phyloP scores from a whole-genome alignment of 768 basidiomycete genomes.

The Pholiota microspora region DNA sequence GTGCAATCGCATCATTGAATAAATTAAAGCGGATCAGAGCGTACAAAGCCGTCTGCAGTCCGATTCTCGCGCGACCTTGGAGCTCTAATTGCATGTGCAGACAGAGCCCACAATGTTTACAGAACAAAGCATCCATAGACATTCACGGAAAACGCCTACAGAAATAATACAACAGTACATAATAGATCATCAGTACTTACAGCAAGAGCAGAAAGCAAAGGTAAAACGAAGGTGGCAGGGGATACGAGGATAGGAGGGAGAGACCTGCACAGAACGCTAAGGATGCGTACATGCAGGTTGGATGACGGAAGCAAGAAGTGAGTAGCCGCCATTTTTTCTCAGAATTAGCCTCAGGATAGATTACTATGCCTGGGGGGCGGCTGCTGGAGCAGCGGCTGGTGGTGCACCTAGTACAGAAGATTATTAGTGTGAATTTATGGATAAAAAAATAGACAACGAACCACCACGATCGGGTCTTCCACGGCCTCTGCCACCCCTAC shows the following conservation, averaged over 20 bases:
- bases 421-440: background rate
- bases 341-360: background rate
- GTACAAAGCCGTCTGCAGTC: too few species aligned
- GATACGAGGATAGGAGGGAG: background rate
- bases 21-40: too few species aligned
- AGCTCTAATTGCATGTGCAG: too few species aligned
- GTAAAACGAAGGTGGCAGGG: slow-evolving; percentile 4
- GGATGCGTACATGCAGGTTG: background rate
- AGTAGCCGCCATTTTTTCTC: background rate
- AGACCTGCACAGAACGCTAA: background rate
- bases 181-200: slow-evolving; percentile 17
- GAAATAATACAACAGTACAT: slow-evolving; percentile 14
- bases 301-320: background rate
- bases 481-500: slow-evolving; percentile 40
- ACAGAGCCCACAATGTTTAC: background rate
- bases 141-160: background rate
- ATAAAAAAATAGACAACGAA: background rate
- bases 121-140: background rate
- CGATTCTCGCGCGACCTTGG: too few species aligned
- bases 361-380: background rate
- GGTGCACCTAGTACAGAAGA: slow-evolving; percentile 12
- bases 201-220: slow-evolving; percentile 11
- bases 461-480: slow-evolving; percentile 35
- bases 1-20: too few species aligned
- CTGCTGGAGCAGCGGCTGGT: slow-evolving; percentile 4